Base-by-base conservation (phyloP, 2,329 filamentous ascomycete species). In the Cladophialophora exuberans region DNA sequence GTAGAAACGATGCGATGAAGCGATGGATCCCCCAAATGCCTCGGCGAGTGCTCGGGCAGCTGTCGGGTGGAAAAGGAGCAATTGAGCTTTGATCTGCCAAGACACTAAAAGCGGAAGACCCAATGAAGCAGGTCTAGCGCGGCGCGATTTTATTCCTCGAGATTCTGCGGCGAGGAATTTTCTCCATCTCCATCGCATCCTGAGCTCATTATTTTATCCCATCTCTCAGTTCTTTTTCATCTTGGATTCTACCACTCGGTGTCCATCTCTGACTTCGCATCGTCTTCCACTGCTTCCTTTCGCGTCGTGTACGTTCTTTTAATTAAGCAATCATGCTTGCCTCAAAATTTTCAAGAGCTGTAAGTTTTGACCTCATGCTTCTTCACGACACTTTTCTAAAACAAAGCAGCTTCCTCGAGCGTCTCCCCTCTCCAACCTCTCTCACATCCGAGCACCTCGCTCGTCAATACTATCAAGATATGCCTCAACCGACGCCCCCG, bases 401-500 rank as follows among this genome's bases (percentile, higher is more conserved):
- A 47, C 48, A 26, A 56, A 22, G 71, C 65, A 92, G 88, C 83
- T 95, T 76, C 89, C 90, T 71, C 85, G 90, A 82, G 86, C 88
- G 73, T 79, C 87, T 69, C 77, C 83, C 72, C 79, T 86, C 73
- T 79, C 85, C 72, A 87, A 87, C 75, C 81, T 85, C 69, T 81
- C 85, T 67, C 79, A 83, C 70, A 76, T 85, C 72, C 86, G 86
- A 77, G 83, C 87, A 67, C 85, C 90, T 64, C 75, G 89, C 68
- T 81, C 81, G 64, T 84, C 88, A 63, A 84, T 84, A 68, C 90
- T 93, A 73, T 84, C 87, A 70, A 83, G 88, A 69, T 90, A 88
- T 79, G 87, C 88, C 75, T 88, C 86, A 35, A 87, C 89, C 65
- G 86, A 88, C 59, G 69, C 75, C 71, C 73, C 75, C 51, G 73